Evolutionary conservation across 768 basidiomycete species (phyloP).

Genomic region (Trichaptum fuscoviolaceum): DNA sequence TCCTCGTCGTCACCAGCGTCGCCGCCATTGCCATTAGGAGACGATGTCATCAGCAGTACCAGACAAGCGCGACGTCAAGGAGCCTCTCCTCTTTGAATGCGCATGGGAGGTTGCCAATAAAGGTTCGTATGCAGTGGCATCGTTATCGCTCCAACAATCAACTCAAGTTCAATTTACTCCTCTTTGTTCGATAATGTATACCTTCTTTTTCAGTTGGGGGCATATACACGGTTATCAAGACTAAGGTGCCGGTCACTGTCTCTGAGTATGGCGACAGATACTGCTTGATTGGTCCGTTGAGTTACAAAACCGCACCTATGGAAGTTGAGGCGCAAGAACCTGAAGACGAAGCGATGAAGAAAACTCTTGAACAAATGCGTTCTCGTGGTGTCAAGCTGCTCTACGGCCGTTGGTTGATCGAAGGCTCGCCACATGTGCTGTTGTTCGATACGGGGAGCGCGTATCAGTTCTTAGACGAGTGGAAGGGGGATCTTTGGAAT

Average conservation of each 20-base stretch:
- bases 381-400: constrained; percentile 88
- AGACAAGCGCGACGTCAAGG: constrained; percentile 64
- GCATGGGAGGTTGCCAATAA: constrained; percentile 99
- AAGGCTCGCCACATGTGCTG: constrained; percentile 91
- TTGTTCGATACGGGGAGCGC: constrained; percentile 92
- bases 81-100: constrained; percentile 85
- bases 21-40: background rate
- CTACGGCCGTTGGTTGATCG: constrained; percentile 98
- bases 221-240: constrained; percentile 99
- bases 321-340: constrained; percentile 96
- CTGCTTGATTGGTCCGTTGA: constrained; percentile 95
- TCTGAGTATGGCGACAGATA: constrained; percentile 94
- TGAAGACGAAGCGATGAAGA: constrained; percentile 69
- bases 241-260: constrained; percentile 97
- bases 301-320: constrained; percentile 98
- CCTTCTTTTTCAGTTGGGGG: constrained; percentile 61
- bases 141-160: constrained; percentile 1
- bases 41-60: constrained; percentile 1
- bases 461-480: constrained; percentile 88
- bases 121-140: constrained; percentile 18
- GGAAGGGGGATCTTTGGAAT: constrained; percentile 99
- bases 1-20: background rate
- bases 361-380: constrained; percentile 77
- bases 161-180: background rate
- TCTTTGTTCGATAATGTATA: background rate